Evolutionary conservation across 306 rosid genomes (phyloP).

Genomic region (Fagus sylvatica): DNA sequence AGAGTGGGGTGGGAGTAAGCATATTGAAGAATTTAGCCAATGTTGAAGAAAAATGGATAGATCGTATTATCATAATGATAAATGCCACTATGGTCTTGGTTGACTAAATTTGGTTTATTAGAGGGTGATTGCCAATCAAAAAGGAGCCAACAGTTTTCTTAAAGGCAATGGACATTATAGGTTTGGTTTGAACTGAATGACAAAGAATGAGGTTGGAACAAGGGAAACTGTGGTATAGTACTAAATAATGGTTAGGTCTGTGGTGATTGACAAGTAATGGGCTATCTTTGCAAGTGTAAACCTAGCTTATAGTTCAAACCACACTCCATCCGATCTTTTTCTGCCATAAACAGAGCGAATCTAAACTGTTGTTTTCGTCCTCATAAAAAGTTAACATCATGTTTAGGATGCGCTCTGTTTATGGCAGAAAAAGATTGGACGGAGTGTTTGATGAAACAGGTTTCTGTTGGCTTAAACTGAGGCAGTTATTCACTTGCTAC

Average conservation of each 20-base stretch:
- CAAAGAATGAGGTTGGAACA: neutral
- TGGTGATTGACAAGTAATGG: neutral
- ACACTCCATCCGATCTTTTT: too few species aligned
- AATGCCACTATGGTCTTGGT: neutral
- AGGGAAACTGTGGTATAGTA: neutral
- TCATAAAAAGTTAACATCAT: too few species aligned
- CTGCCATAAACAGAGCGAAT: too few species aligned
- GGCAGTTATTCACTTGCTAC: neutral
- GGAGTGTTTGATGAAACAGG: neutral
- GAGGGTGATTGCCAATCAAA: neutral
- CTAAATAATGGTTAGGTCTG: neutral
- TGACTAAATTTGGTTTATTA: neutral
- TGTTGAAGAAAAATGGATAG: too few species aligned
- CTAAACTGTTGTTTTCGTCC: too few species aligned
- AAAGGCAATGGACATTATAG: neutral
- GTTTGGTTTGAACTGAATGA: conserved; percentile 1
- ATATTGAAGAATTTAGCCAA: too few species aligned
- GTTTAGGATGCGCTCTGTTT: neutral
- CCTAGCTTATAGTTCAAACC: neutral
- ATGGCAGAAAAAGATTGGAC: neutral
- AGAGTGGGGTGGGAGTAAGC: too few species aligned
- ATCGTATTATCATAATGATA: too few species aligned
- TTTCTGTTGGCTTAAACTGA: neutral
- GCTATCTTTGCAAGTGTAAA: neutral
- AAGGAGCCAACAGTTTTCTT: neutral